These are phyloP conservation scores for Zygosaccharomyces pseudorouxii DNA, from an alignment of 805 yeast species.

Conservation along the genomic window DNA sequence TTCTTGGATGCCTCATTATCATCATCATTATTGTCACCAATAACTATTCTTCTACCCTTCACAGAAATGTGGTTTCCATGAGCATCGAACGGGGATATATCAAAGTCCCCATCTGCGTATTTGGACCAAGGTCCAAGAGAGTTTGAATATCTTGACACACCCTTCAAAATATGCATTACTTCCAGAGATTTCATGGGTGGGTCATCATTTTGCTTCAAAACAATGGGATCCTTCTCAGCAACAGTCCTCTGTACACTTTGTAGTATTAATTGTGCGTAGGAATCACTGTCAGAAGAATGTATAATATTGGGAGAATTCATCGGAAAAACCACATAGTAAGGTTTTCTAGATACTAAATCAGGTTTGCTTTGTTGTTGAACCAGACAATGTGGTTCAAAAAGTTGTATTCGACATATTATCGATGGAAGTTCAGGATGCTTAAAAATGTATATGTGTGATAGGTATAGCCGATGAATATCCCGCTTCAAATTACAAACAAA, in stretches of 20 bases:
- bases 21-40: constrained; percentile 5
- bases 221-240: constrained; percentile 40
- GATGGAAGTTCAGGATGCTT: constrained; percentile 61
- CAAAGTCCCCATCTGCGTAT: constrained; percentile 65
- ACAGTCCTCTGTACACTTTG: constrained; percentile 57
- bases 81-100: constrained; percentile 56
- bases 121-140: constrained; percentile 70
- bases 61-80: constrained; percentile 41
- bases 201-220: constrained; percentile 36
- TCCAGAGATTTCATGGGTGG: constrained; percentile 45
- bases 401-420: constrained; percentile 58
- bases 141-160: constrained; percentile 56
- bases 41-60: constrained; percentile 17
- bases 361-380: constrained; percentile 14
- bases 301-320: constrained; percentile 60
- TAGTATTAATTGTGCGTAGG: constrained; percentile 49
- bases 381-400: constrained; percentile 49
- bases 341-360: constrained; percentile 51
- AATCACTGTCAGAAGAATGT: constrained; percentile 46
- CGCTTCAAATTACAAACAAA: constrained; percentile 47
- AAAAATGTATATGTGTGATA: constrained; percentile 62
- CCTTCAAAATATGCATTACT: constrained; percentile 53
- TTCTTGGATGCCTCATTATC: constrained; percentile 28
- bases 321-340: constrained; percentile 65
- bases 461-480: constrained; percentile 48